Conservation (phyloP, 2,329 filamentous ascomycete species). For the Decorospora gaudefroyi region DNA sequence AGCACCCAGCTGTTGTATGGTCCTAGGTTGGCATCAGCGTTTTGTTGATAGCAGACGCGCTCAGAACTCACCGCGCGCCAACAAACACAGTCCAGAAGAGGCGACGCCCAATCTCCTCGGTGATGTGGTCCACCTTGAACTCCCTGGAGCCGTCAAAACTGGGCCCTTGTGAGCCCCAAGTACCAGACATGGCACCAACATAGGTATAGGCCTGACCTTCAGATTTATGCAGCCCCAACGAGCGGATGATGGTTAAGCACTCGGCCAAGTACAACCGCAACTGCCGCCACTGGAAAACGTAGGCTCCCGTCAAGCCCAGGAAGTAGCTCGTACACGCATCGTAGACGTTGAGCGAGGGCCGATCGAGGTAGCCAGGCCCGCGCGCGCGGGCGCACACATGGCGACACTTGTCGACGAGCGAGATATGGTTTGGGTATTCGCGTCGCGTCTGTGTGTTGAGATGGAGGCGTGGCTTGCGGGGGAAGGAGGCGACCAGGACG, state of each 20-base stretch:
- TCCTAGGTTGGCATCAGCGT: constrained; percentile 55
- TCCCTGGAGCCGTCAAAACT: constrained; percentile 46
- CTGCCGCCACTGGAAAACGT: constrained; percentile 69
- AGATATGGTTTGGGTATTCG: constrained; percentile 69
- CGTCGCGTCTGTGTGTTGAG: constrained; percentile 69
- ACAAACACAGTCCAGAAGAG: constrained; percentile 85
- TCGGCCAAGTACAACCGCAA: constrained; percentile 74
- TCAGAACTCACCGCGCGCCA: constrained; percentile 63
- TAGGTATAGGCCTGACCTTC: constrained; percentile 51
- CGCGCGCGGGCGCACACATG: constrained; percentile 70
- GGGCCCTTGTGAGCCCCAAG: constrained; percentile 44
- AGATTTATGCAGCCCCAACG: constrained; percentile 67
- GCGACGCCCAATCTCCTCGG: constrained; percentile 59
- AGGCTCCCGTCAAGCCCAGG: constrained; percentile 67
- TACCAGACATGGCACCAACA: constrained; percentile 42
- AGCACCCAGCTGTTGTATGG: constrained; percentile 76
- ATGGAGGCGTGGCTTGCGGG: constrained; percentile 70
- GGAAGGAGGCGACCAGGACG: constrained; percentile 74
- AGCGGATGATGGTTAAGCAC: constrained; percentile 68
- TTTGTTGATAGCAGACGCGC: not conserved
- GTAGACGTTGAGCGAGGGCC: constrained; percentile 59
- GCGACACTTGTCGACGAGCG: constrained; percentile 72
- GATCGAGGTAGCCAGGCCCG: constrained; percentile 62
- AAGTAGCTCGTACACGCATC: constrained; percentile 78
- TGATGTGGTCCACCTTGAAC: constrained; percentile 51